phyloP scores from a whole-genome alignment of 371 early-diverging fungal genomes.

The Apophysomyces variabilis region DNA sequence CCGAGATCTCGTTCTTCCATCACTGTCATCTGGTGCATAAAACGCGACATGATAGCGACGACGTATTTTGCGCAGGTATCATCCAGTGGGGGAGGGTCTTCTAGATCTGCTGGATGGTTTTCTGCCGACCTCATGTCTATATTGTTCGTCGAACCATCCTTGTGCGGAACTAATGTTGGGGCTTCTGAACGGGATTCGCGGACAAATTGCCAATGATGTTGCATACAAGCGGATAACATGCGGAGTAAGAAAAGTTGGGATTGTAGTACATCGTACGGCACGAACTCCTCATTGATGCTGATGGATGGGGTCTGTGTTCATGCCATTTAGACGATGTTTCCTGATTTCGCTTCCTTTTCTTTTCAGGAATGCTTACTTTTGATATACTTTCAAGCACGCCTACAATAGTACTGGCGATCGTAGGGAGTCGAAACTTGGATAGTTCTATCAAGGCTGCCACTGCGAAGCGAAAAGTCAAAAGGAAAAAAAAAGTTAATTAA shows the following conservation, averaged over 20 bases:
- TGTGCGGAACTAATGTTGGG: conserved; percentile 16
- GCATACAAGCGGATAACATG: conserved; percentile 75
- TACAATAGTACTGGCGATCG: conserved; percentile 58
- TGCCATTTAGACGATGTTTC: not conserved
- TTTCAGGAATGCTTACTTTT: conserved; percentile 50
- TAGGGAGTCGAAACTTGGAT: conserved; percentile 65
- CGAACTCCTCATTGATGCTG: conserved; percentile 56
- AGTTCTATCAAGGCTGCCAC: conserved; percentile 69
- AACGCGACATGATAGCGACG: conserved; percentile 64
- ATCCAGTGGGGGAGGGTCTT: conserved; percentile 81
- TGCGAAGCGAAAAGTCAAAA: conserved; percentile 3
- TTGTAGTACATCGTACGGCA: conserved; percentile 67
- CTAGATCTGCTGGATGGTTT: conserved; percentile 32
- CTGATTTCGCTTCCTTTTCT: not conserved
- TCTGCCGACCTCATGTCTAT: conserved; percentile 32
- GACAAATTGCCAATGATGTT: conserved; percentile 72
- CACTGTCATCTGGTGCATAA: conserved; percentile 61
- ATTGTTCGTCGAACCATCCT: conserved; percentile 26
- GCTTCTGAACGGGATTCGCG: conserved; percentile 36
- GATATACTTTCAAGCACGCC: conserved; percentile 62
- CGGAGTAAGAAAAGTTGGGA: conserved; percentile 77
- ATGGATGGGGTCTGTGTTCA: conserved; percentile 26
- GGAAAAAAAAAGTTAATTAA: conserved; percentile 4
- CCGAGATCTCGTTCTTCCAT: conserved; percentile 51
- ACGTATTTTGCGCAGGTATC: conserved; percentile 72